These are phyloP conservation scores for Colletotrichum caudatum DNA, from an alignment of 2,329 filamentous ascomycete genomes.

Conservation along the genomic window DNA sequence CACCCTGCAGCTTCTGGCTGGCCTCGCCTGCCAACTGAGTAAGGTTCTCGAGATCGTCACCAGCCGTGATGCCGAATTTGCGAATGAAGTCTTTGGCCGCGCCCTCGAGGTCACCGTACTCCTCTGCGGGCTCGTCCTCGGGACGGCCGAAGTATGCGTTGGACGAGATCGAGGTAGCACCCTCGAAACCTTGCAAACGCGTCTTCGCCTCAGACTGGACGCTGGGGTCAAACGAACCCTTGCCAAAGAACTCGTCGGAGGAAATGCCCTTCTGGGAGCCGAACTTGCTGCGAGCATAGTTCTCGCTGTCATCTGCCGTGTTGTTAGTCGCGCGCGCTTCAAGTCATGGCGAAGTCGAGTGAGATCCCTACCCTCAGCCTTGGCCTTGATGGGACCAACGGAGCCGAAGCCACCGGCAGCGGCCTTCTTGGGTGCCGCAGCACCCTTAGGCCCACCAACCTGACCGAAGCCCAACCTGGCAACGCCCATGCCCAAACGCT, in stretches of 20 bases:
- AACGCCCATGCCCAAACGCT: constrained; percentile 91
- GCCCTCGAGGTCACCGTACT: constrained; percentile 91
- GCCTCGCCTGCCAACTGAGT: constrained; percentile 87
- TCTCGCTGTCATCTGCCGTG: constrained; percentile 76
- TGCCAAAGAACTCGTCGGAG: constrained; percentile 98
- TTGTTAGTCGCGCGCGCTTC: constrained; percentile 3
- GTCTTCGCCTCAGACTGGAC: constrained; percentile 87
- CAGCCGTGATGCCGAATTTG: constrained; percentile 94
- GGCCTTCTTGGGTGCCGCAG: constrained; percentile 74
- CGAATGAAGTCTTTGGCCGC: constrained; percentile 96
- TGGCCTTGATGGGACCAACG: constrained; percentile 78
- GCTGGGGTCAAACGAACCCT: constrained; percentile 84
- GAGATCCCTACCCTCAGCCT: constrained; percentile 71
- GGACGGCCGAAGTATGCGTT: constrained; percentile 97
- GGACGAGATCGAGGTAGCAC: constrained; percentile 90
- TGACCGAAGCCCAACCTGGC: constrained; percentile 89
- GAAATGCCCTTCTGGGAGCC: constrained; percentile 95
- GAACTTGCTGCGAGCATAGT: constrained; percentile 89
- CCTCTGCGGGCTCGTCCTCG: constrained; percentile 82
- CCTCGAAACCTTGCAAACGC: constrained; percentile 91
- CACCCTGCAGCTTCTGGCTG: constrained; percentile 83
- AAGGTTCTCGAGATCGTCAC: constrained; percentile 94
- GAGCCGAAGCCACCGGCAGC: constrained; percentile 85
- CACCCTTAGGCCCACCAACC: constrained; percentile 73
- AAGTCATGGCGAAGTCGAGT: background rate